Evolutionary conservation across 2,329 filamentous ascomycete genomes (phyloP).

Genomic region (Sporothrix mexicana): DNA sequence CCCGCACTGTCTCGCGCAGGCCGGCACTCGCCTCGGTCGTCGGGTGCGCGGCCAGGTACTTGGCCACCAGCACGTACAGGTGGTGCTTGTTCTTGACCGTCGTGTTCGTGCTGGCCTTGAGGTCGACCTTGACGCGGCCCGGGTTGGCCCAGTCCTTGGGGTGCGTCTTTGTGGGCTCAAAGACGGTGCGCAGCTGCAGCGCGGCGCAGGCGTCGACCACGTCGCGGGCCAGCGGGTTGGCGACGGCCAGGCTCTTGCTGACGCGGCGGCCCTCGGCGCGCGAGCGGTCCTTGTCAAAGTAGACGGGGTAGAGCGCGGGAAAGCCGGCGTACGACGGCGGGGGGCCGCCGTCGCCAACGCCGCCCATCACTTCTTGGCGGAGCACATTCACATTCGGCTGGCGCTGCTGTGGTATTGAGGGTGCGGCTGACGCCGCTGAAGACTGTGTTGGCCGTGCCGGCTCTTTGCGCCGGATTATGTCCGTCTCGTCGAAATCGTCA

Average conservation of each 20-base stretch:
- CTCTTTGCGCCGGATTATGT: conserved; percentile 57
- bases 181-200: conserved; percentile 73
- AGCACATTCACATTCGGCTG: conserved; percentile 4
- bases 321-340: conserved; percentile 71
- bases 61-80: conserved; percentile 79
- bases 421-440: no score
- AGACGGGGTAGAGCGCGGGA: conserved; percentile 92
- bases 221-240: conserved; percentile 85
- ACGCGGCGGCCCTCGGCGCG: conserved; percentile 85
- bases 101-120: conserved; percentile 52
- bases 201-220: conserved; percentile 84
- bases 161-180: conserved; percentile 91
- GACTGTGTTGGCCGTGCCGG: conserved; percentile 18
- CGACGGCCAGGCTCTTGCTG: conserved; percentile 70
- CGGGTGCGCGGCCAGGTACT: conserved; percentile 78
- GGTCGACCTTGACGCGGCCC: conserved; percentile 79
- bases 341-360: conserved; percentile 45
- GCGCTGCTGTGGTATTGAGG: conserved; percentile 32
- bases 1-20: conserved; percentile 73
- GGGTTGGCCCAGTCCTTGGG: conserved; percentile 98
- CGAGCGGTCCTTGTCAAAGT: conserved; percentile 81
- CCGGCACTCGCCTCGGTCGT: conserved; percentile 72
- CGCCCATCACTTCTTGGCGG: conserved; percentile 12
- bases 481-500: conserved; percentile 63
- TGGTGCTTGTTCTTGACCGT: conserved; percentile 85